Conservation (phyloP, 1,284 basidiomycete genomes). For the Ceratobasidium sp. region DNA sequence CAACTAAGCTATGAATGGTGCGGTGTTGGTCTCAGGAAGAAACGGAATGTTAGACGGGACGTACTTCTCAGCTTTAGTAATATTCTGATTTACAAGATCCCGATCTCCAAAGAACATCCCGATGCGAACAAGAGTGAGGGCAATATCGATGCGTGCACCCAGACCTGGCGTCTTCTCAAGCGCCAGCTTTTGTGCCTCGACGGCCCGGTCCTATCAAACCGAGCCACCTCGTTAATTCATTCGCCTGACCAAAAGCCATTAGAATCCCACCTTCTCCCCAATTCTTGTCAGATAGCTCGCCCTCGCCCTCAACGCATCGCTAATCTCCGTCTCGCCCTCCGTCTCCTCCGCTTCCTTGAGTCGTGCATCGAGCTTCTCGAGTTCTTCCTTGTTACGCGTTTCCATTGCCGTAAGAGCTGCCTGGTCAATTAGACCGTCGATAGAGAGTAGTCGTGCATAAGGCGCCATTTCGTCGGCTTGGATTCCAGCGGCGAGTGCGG, state of each 20-base stretch:
- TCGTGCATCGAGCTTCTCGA: constrained; percentile 82
- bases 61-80: constrained; percentile 86
- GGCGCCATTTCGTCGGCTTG: constrained; percentile 93
- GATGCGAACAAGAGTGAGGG: constrained; percentile 88
- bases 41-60: constrained; percentile 53
- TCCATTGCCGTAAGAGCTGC: constrained; percentile 77
- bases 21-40: background rate
- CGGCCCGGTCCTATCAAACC: constrained; percentile 70
- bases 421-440: constrained; percentile 62
- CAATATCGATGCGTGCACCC: constrained; percentile 93
- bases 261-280: constrained; percentile 82
- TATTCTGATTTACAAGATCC: constrained; percentile 77
- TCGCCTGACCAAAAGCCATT: background rate
- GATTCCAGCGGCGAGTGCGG: constrained; percentile 79
- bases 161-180: constrained; percentile 93
- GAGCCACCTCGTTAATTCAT: background rate
- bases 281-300: constrained; percentile 91
- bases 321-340: constrained; percentile 94
- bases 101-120: constrained; percentile 93
- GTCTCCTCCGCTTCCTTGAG: constrained; percentile 90
- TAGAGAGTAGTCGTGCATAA: constrained; percentile 64
- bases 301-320: constrained; percentile 85
- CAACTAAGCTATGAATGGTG: constrained; percentile 75
- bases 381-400: constrained; percentile 79
- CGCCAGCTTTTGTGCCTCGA: constrained; percentile 86